Evolutionary conservation across 2,329 filamentous ascomycete species (phyloP).

Genomic region (Beauveria caledonica): DNA sequence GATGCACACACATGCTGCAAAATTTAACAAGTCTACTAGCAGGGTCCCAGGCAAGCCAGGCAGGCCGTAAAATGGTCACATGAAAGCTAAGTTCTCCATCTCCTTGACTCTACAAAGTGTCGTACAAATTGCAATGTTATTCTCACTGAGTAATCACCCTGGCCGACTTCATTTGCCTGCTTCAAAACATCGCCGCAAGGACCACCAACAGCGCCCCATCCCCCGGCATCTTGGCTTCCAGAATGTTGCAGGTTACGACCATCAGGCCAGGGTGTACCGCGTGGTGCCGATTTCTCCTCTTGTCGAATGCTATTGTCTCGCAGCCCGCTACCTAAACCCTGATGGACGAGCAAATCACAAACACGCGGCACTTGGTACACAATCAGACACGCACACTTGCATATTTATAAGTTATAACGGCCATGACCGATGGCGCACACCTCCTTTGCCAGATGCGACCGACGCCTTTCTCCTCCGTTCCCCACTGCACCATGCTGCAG

Average conservation of each 20-base stretch:
- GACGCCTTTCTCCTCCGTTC: background rate
- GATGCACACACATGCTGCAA: no score
- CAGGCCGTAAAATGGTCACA: background rate
- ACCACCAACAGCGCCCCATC: background rate
- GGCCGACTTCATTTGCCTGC: background rate
- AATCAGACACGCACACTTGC: no score
- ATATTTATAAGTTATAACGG: background rate
- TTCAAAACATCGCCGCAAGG: background rate
- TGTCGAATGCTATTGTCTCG: background rate
- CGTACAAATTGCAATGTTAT: no score
- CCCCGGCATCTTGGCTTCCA: background rate
- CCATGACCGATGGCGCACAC: slow-evolving; percentile 1
- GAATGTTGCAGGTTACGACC: background rate
- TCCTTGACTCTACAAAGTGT: no score
- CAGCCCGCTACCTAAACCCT: background rate
- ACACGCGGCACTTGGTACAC: background rate
- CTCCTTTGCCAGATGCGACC: slow-evolving; percentile 3
- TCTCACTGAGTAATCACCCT: background rate
- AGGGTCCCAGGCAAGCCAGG: no score
- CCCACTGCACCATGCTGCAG: background rate
- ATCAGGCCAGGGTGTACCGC: background rate
- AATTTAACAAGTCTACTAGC: no score
- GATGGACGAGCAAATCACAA: background rate
- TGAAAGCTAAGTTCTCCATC: background rate
- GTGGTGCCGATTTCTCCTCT: background rate